Evolutionary conservation across 1,284 basidiomycete species (phyloP), one percentile per base, ranked within the genome.

Genomic region (Rhodotorula sp.): DNA sequence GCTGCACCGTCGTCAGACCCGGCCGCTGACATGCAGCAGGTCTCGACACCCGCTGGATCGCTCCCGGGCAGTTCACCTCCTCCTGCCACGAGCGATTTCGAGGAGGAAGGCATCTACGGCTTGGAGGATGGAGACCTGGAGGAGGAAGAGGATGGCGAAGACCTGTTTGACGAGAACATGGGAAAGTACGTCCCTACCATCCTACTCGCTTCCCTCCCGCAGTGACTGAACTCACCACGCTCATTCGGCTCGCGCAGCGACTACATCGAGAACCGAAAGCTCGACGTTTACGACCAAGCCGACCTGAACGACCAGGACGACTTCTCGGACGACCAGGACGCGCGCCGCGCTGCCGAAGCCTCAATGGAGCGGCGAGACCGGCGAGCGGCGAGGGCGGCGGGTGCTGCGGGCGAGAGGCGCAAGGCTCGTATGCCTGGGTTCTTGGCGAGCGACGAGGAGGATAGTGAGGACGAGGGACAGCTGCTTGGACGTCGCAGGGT

Each of bases 321-420:
- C 11, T 82, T 88, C 60, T 71, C 69, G 9, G 88, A 87, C 46
- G 89, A 87, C 57, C 81, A 96, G 78, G 87, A 90, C 53, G 86
- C 85, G 30, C 87, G 95, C 74, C 87, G 90, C 54, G 88, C 87
- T 1, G 96, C 92, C 30, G 96, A 99, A 80, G 83, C 86, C 52
- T 87, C 86, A 75, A 96, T 99, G 94, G 86, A 86, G 44, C 86
- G 89, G 73, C 87, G 96, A 60, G 95, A 99, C 83, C 86, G 90
- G 28, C 83, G 87, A 37, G 88, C 90, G 72, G 85, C 86, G 16
- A 82, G 83, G 28, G 88, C 89, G 11, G 67, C 75, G 22, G 83
- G 85, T 52, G 89, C 88, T 30, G 82, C 82, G 20, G 70, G 63
- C 7, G 65, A 59, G 26, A 46, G 70, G 30, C 47, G 70, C 37